phyloP scores from a whole-genome alignment of 179 eudicot genomes.

The Dionaea muscipula region DNA sequence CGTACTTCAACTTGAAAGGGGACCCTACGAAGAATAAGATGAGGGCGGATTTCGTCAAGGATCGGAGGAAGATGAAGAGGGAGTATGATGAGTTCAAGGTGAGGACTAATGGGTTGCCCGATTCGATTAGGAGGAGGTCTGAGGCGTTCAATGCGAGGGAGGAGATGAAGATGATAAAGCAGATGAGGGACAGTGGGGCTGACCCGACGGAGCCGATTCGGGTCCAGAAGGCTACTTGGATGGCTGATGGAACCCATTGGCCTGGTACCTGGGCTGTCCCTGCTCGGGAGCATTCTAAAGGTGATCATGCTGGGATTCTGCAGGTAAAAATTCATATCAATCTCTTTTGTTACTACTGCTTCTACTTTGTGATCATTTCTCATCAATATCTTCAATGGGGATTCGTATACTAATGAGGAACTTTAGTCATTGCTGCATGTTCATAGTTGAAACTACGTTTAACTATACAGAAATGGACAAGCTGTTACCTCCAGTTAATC shows the following conservation, averaged over 20 bases:
- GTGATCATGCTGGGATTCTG: conserved; percentile 40
- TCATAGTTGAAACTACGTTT: no score
- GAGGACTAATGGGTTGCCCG: conserved; percentile 40
- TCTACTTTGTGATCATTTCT: no score
- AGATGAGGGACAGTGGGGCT: conserved; percentile 31
- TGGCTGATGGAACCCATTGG: conserved; percentile 38
- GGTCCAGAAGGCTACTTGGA: conserved; percentile 45
- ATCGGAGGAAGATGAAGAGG: conserved; percentile 41
- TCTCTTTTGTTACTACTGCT: no score
- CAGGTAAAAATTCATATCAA: no score
- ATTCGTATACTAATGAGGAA: no score
- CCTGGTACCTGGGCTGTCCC: conserved; percentile 29
- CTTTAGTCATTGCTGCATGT: no score
- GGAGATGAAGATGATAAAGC: conserved; percentile 44
- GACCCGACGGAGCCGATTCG: conserved; percentile 30
- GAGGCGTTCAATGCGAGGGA: conserved; percentile 56
- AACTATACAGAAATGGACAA: no score
- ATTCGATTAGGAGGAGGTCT: conserved; percentile 47
- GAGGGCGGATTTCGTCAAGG: conserved; percentile 45
- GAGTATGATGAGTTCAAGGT: conserved; percentile 58
- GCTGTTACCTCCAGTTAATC: no score
- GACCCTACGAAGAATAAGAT: conserved; percentile 47
- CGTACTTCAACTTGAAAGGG: conserved; percentile 36
- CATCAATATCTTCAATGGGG: neutral
- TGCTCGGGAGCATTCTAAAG: conserved; percentile 33